Base-by-base conservation (phyloP, 2,329 filamentous ascomycete genomes). In the Alternaria ethzedia region DNA sequence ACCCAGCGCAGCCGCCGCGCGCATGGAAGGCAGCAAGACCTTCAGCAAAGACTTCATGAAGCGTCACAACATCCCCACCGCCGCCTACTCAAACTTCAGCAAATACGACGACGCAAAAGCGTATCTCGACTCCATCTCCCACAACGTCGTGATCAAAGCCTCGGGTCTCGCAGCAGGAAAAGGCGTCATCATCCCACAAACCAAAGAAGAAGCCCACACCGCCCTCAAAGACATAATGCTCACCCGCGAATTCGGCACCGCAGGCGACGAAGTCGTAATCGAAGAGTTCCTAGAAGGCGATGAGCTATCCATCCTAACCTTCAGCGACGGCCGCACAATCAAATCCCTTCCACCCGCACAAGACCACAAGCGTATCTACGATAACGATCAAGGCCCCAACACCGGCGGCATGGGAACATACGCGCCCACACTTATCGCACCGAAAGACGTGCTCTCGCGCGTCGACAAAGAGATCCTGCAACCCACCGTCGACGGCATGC, bases 21-120 rank as follows among this genome's bases (percentile, higher is more conserved):
- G 88, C 47, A 93, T 99, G 87, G 96, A 99, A 82, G 96, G 96
- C 64, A 96, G 92, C 83, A 99, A 99, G 85, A 92, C 95, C 11
- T 98, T 96, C 80, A 94, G 92, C 66, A 99, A 99, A 80, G 94
- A 98, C 80, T 98, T 98, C 78, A 99, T 98, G 96, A 90, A 91
- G 81, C 89, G 90, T 69, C 89, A 97, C 82, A 87, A 87, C 74
- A 97, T 99, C 72, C 94, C 95, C 41, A 98, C 96, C 1, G 96
- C 96, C 15, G 89, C 88, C 43, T 98, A 97, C 83, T 88, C 91
- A 80, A 97, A 96, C 83, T 97, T 98, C 78, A 88, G 86, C 79
- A 86, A 92, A 73, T 94, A 91, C 80, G 87, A 90, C 59, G 83
- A 88, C 50, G 94, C 94, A 13, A 84, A 85, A 69, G 82, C 88